Evolutionary conservation across 495 filamentous ascomycete species (phyloP), one percentile per base, ranked within the genome.

Genomic region (Talaromyces adpressus): DNA sequence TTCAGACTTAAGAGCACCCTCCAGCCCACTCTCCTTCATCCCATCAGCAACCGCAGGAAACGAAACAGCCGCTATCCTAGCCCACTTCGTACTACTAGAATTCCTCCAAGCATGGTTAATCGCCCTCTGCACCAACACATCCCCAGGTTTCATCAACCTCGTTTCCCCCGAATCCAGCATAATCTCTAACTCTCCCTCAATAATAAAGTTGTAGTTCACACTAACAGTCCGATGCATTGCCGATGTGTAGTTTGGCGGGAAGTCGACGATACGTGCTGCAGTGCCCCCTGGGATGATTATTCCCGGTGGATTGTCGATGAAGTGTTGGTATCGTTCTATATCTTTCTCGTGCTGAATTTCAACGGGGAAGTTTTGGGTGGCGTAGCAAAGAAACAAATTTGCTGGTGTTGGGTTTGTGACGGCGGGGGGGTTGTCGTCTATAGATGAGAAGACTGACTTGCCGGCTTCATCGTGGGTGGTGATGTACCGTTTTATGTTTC

Each of bases 101-200:
- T 30, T 30, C 29, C 29, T 30, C 29, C 29, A 30, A 30, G 29
- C 29, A 30, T 30, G 29, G 4, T 30, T 30, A 7, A 30, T 7
- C 29, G 29, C 29, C 29, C 29, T 30, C 29, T 30, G 29, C 29
- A 30, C 29, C 29, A 30, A 30, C 29, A 30, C 29, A 30, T 30
- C 29, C 6, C 29, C 29, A 0, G 29, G 29, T 30, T 30, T 30
- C 53, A 57, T 57, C 53, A 57, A 29, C 23, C 53, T 57, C 53
- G 53, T 57, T 8, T 74, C 68, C 8, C 71, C 75, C 0, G 82
- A 79, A 71, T 88, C 84, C 18, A 64, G 85, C 84, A 87, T 88
- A 70, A 89, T 89, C 68, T 90, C 87, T 3, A 63, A 89, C 16
- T 63, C 79, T 69, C 4, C 88, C 66, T 89, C 87, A 8, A 91